Percentiles rank a stretch among this genome's conserved stretches.
phyloP scores from a whole-genome alignment of 2,329 filamentous ascomycete species.

The Talaromyces verruculosus region DNA sequence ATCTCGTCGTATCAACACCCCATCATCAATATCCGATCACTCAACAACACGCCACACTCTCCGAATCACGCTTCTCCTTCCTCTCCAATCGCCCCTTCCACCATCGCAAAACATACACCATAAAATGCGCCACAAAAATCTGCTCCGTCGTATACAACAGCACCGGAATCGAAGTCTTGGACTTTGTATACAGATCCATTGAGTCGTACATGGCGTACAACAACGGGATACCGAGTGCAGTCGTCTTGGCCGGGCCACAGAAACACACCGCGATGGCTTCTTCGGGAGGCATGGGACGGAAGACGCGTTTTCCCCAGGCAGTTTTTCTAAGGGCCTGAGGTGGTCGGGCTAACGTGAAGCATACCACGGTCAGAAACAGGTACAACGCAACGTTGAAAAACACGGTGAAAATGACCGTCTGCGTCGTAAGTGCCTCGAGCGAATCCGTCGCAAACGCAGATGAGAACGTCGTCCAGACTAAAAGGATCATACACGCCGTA shows the following conservation, averaged over 20 bases:
- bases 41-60: neutral
- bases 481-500: conserved; percentile 48
- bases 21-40: too few species aligned
- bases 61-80: neutral
- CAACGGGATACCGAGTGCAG: conserved; percentile 67
- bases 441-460: conserved; percentile 62
- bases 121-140: conserved; percentile 41
- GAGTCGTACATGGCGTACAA: conserved; percentile 62
- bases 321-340: conserved; percentile 28
- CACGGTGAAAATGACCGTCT: conserved; percentile 65
- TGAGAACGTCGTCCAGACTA: conserved; percentile 52
- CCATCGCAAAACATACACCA: conserved; percentile 37
- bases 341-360: conserved; percentile 51
- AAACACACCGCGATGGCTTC: conserved; percentile 71
- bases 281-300: conserved; percentile 50
- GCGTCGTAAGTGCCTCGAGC: conserved; percentile 57
- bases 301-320: conserved; percentile 27
- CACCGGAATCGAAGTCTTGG: conserved; percentile 41
- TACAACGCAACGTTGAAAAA: conserved; percentile 68
- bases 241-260: conserved; percentile 71
- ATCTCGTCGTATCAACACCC: neutral
- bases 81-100: conserved; percentile 27
- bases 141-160: conserved; percentile 43
- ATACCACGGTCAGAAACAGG: conserved; percentile 60
- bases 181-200: conserved; percentile 36